These are phyloP conservation scores for Blastobotrys malaysiensis DNA, from an alignment of 1,139 yeast species.

Conservation along the genomic window DNA sequence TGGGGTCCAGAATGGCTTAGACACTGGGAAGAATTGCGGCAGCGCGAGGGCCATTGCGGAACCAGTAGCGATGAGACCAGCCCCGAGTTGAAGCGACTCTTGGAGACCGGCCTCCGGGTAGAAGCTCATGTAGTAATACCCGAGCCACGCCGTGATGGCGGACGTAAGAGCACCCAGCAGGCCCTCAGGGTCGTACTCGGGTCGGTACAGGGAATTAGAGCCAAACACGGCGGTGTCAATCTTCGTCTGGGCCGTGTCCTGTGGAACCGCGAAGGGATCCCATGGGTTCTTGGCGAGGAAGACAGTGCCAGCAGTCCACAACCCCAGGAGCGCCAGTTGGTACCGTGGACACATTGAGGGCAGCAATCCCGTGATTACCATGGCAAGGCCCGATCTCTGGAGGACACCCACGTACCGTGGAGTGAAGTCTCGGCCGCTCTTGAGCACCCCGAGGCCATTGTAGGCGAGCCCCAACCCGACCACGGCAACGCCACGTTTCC, in stretches of 20 bases:
- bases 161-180: constrained; percentile 33
- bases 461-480: constrained; percentile 36
- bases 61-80: constrained; percentile 28
- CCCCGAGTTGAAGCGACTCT: constrained; percentile 27
- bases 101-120: constrained; percentile 16
- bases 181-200: constrained; percentile 37
- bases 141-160: constrained; percentile 35
- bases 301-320: constrained; percentile 28
- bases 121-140: constrained; percentile 28
- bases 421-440: constrained; percentile 14
- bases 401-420: constrained; percentile 35
- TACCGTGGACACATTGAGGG: constrained; percentile 17
- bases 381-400: constrained; percentile 35
- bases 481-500: constrained; percentile 24
- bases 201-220: constrained; percentile 22
- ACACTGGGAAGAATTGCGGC: constrained; percentile 31
- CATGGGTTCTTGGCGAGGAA: constrained; percentile 24
- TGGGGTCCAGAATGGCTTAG: constrained; percentile 38
- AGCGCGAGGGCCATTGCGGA: constrained; percentile 23
- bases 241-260: constrained; percentile 31
- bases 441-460: constrained; percentile 20
- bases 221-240: constrained; percentile 28
- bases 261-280: constrained; percentile 29
- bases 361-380: constrained; percentile 24
- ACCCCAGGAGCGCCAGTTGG: constrained; percentile 23